These are phyloP conservation scores for Conringia planisiliqua DNA, from an alignment of 345 rosid genomes.

Conservation along the genomic window DNA sequence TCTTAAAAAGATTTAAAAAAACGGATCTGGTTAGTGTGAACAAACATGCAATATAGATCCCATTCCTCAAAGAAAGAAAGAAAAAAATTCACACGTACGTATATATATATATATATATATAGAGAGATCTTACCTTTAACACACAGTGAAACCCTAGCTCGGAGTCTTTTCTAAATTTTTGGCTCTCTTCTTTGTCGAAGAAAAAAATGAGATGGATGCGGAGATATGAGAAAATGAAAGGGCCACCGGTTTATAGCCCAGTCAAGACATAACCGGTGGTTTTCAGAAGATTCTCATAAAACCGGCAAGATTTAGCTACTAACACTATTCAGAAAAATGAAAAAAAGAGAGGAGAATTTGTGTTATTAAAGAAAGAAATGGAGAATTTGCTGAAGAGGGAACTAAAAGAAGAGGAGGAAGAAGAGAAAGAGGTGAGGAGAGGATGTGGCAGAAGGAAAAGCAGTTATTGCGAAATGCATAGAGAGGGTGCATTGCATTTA, in stretches of 20 bases:
- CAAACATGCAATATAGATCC: conserved; percentile 20
- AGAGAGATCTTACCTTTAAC: conserved; percentile 18
- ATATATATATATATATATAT: background rate
- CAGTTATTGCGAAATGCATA: conserved; percentile 69
- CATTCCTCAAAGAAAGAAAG: conserved; percentile 3
- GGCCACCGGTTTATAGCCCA: background rate
- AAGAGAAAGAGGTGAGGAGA: conserved; percentile 33
- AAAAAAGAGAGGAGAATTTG: conserved; percentile 15
- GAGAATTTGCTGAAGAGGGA: conserved; percentile 23
- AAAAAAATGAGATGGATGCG: background rate
- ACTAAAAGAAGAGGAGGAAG: conserved; percentile 25
- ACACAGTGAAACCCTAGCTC: conserved; percentile 26
- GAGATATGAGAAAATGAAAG: background rate
- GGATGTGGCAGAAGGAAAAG: conserved; percentile 42
- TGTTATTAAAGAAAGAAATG: conserved; percentile 1
- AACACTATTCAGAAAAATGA: background rate
- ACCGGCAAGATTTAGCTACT: background rate
- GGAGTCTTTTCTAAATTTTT: background rate
- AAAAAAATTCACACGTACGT: background rate
- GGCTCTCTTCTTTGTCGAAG: background rate
- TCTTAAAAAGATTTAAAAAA: background rate
- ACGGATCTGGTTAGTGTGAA: background rate
- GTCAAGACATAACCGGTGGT: conserved; percentile 2
- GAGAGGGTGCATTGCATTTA: conserved; percentile 81
- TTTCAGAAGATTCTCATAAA: background rate